Percentiles rank a stretch among this genome's conserved stretches.
These are phyloP conservation scores for Lactarius vividus DNA, from an alignment of 768 basidiomycete genomes.

Conservation along the genomic window DNA sequence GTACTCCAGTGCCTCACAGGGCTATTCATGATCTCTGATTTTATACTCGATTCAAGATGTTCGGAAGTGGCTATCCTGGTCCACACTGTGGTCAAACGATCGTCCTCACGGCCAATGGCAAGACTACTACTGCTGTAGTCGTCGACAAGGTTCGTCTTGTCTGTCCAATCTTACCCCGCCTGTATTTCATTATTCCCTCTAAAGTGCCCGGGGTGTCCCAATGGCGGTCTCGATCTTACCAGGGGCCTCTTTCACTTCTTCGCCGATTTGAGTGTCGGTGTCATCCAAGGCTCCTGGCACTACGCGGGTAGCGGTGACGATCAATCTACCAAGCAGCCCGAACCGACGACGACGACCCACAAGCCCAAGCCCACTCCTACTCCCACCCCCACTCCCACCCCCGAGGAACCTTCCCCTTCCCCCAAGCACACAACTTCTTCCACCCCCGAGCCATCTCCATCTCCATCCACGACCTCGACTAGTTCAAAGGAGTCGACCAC, in stretches of 20 bases:
- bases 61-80: conserved; percentile 59
- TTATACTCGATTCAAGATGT: conserved; percentile 40
- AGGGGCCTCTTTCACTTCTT: conserved; percentile 45
- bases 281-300: conserved; percentile 42
- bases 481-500: not conserved
- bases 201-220: conserved; percentile 42
- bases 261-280: conserved; percentile 36
- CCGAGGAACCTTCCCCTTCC: not conserved
- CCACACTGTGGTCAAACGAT: conserved; percentile 61
- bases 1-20: not conserved
- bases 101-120: conserved; percentile 59
- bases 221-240: conserved; percentile 47
- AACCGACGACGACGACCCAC: not conserved
- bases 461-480: conserved; percentile 12
- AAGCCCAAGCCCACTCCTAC: not conserved
- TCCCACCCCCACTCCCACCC: not conserved
- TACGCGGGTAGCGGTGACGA: conserved; percentile 23
- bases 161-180: not conserved
- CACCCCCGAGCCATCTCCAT: not conserved
- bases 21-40: not conserved
- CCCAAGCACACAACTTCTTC: not conserved
- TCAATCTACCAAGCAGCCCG: not conserved
- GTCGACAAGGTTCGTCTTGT: conserved; percentile 53
- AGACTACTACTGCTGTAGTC: conserved; percentile 54
- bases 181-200: not conserved